Evolutionary conservation across 345 rosid genomes (phyloP).

Genomic region (Citrus mangshanensis): DNA sequence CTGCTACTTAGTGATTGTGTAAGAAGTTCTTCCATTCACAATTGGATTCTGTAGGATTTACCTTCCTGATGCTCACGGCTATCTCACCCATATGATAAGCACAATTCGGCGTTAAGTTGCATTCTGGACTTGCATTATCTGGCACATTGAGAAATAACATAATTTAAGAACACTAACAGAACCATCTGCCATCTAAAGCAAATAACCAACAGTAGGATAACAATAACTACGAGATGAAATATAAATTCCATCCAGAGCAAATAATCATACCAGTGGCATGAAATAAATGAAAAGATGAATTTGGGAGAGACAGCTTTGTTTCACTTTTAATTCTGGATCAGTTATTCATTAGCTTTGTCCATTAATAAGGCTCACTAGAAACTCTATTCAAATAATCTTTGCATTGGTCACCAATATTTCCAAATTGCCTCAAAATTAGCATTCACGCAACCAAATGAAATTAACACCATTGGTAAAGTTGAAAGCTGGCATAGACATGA

Average conservation of each 20-base stretch:
- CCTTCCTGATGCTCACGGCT: slow-evolving; percentile 94
- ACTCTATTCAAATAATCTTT: not conserved
- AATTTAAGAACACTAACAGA: not conserved
- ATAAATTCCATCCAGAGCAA: not conserved
- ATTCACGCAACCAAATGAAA: not conserved
- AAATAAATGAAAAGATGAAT: not conserved
- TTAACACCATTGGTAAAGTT: not conserved
- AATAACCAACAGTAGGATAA: not conserved
- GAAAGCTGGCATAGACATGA: not conserved
- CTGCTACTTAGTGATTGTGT: not conserved
- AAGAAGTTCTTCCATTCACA: too few species aligned
- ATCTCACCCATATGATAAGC: slow-evolving; percentile 92
- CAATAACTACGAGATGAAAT: not conserved
- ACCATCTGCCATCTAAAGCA: not conserved
- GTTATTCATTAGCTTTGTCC: not conserved
- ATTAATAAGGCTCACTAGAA: not conserved
- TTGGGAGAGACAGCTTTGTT: not conserved
- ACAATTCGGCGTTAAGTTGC: slow-evolving; percentile 75
- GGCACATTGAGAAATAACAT: slow-evolving; percentile 16
- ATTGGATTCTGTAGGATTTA: slow-evolving; percentile 17
- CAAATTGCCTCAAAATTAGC: not conserved
- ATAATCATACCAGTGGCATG: not conserved
- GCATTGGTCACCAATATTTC: not conserved
- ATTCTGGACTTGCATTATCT: slow-evolving; percentile 89
- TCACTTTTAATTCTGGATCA: not conserved